Percentiles rank a stretch among this genome's conserved stretches.
Evolutionary conservation across 2,329 filamentous ascomycete genomes (phyloP).

Genomic region (Fusarium albosuccineum): DNA sequence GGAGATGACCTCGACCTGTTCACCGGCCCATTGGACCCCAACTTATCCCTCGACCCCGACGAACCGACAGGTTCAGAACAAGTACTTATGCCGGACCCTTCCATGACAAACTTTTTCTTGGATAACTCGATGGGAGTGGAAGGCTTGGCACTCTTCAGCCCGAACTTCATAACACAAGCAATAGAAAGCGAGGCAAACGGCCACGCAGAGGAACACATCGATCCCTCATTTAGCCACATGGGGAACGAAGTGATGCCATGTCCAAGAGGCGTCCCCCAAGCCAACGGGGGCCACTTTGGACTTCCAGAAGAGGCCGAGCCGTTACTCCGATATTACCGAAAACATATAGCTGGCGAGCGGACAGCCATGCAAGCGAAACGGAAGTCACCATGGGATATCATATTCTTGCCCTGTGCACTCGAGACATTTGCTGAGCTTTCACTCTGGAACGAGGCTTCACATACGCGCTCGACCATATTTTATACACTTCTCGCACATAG

Average conservation of each 20-base stretch:
- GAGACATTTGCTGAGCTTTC: slow-evolving; percentile 57
- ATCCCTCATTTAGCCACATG: not conserved
- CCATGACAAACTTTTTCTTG: slow-evolving; percentile 34
- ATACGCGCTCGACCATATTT: slow-evolving; percentile 55
- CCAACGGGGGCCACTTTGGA: not conserved
- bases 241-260: slow-evolving; percentile 7
- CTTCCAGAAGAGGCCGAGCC: slow-evolving; percentile 43
- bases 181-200: slow-evolving; percentile 24
- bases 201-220: not conserved
- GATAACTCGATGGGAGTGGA: slow-evolving; percentile 41
- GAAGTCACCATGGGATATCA: slow-evolving; percentile 59
- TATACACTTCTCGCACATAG: slow-evolving; percentile 57
- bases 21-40: slow-evolving; percentile 28
- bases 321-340: slow-evolving; percentile 48
- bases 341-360: slow-evolving; percentile 45
- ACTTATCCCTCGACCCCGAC: slow-evolving; percentile 11
- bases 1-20: slow-evolving; percentile 40
- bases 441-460: slow-evolving; percentile 54
- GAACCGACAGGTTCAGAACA: slow-evolving; percentile 16
- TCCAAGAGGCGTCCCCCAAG: slow-evolving; percentile 3
- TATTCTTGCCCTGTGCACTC: slow-evolving; percentile 57
- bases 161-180: slow-evolving; percentile 39
- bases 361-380: slow-evolving; percentile 46
- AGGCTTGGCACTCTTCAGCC: slow-evolving; percentile 38
- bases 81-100: slow-evolving; percentile 18